Conservation (phyloP, 2,329 filamentous ascomycete genomes). For the Ophiocordyceps australis region DNA sequence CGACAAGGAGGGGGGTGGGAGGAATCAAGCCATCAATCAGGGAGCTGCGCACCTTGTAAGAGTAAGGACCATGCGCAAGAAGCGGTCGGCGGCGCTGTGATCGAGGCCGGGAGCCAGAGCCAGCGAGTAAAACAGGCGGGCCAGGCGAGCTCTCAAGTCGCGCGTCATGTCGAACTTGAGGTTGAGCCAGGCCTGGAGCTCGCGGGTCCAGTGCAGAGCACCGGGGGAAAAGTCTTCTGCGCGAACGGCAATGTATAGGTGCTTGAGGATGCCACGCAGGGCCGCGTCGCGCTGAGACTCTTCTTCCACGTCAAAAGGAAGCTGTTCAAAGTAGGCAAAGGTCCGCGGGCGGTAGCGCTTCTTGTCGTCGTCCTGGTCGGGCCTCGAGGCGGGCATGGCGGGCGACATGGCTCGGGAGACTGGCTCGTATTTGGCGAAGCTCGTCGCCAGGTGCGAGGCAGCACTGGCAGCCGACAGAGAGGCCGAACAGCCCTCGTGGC, state of each 20-base stretch:
- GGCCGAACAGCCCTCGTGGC: constrained; percentile 11
- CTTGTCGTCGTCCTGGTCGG: constrained; percentile 33
- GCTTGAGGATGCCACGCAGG: constrained; percentile 74
- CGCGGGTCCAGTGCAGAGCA: constrained; percentile 90
- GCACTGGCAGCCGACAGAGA: constrained; percentile 14
- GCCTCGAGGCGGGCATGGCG: constrained; percentile 37
- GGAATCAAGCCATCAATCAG: too few relatives aligned
- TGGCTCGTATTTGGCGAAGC: constrained; percentile 37
- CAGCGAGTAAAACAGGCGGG: constrained; percentile 88
- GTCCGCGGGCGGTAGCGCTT: constrained; percentile 69
- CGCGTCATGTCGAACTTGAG: constrained; percentile 95
- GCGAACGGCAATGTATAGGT: constrained; percentile 80
- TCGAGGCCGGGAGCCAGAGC: constrained; percentile 81
- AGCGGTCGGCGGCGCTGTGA: constrained; percentile 64
- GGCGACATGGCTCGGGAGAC: constrained; percentile 79
- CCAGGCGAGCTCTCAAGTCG: constrained; percentile 64
- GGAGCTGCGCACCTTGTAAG: constrained; percentile 78
- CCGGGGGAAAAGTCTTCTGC: constrained; percentile 89
- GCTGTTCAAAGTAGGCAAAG: constrained; percentile 78
- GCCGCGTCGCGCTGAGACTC: constrained; percentile 61
- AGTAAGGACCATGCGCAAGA: constrained; percentile 90
- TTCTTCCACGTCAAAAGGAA: constrained; percentile 79
- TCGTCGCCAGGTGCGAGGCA: constrained; percentile 13
- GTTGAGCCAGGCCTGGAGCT: constrained; percentile 85
- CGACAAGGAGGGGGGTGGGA: neutral